Evolutionary conservation across 1,284 basidiomycete species (phyloP).

Genomic region (Cystobasidium pallidum): DNA sequence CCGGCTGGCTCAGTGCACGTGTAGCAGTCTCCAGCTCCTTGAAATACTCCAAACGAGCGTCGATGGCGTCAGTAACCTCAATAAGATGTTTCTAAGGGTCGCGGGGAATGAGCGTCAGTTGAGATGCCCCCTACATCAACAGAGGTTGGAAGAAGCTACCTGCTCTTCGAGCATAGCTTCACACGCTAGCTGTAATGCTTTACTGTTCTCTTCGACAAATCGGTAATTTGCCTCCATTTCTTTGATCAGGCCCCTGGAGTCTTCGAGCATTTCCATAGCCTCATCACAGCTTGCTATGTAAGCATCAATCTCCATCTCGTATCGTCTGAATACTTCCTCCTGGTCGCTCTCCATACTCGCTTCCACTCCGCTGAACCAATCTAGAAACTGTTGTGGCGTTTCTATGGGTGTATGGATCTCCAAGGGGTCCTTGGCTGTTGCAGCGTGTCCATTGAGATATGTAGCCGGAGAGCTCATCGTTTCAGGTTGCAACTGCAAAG

Average conservation of each 20-base stretch:
- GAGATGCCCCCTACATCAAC: too few relatives aligned
- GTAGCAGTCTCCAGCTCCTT: conserved; percentile 86
- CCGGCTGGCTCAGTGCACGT: conserved; percentile 86
- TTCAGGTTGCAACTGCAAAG: conserved; percentile 15
- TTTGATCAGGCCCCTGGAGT: conserved; percentile 72
- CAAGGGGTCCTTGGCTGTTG: conserved; percentile 60
- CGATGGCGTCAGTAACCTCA: conserved; percentile 75
- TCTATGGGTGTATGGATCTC: conserved; percentile 73
- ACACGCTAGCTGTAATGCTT: conserved; percentile 84
- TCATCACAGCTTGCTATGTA: conserved; percentile 75
- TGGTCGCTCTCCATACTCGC: conserved; percentile 85
- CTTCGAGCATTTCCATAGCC: conserved; percentile 69
- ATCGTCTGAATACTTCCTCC: conserved; percentile 82
- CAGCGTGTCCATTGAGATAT: conserved; percentile 45
- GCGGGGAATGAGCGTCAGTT: too few relatives aligned
- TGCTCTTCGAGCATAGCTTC: conserved; percentile 83
- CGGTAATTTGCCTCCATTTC: conserved; percentile 79
- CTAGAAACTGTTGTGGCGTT: conserved; percentile 90
- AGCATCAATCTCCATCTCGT: conserved; percentile 71
- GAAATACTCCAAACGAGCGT: conserved; percentile 80
- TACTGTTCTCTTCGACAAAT: conserved; percentile 83
- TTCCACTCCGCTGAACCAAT: conserved; percentile 83
- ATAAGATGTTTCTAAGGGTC: conserved; percentile 68
- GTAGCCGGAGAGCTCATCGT: conserved; percentile 26
- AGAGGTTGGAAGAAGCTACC: too few relatives aligned